Percentiles rank a stretch among this genome's conserved stretches.
These are phyloP conservation scores for Grammothele lineata DNA, from an alignment of 768 basidiomycete genomes.

Conservation along the genomic window DNA sequence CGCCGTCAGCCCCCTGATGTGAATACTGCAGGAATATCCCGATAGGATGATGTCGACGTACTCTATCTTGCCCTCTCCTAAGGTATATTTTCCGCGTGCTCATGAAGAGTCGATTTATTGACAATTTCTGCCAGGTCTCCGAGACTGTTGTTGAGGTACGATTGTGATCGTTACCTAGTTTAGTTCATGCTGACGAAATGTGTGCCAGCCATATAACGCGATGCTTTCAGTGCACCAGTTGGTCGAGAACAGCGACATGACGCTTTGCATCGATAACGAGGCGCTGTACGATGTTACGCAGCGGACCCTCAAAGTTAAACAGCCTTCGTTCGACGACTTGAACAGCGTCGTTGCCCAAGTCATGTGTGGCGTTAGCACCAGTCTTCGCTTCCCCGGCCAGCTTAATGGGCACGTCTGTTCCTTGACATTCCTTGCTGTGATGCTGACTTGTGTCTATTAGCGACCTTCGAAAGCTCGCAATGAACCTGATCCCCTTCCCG, in stretches of 20 bases:
- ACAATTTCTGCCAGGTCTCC: conserved; percentile 27
- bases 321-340: conserved; percentile 60
- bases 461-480: conserved; percentile 83
- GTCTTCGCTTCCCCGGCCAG: conserved; percentile 90
- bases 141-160: conserved; percentile 52
- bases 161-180: neutral
- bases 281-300: conserved; percentile 78
- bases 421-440: neutral
- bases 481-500: conserved; percentile 96
- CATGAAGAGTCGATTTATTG: neutral
- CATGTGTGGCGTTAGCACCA: conserved; percentile 93
- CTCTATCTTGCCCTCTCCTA: conserved; percentile 51
- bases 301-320: conserved; percentile 59
- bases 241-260: conserved; percentile 82
- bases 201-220: conserved; percentile 69
- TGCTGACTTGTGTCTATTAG: conserved; percentile 31
- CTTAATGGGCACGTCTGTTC: conserved; percentile 64
- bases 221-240: conserved; percentile 84
- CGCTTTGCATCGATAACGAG: conserved; percentile 84
- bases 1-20: conserved; percentile 19
- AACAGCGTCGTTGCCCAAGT: conserved; percentile 81
- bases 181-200: neutral
- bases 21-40: conserved; percentile 52
- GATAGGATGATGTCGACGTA: conserved; percentile 50
- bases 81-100: conserved; percentile 34